Evolutionary conservation across 495 filamentous ascomycete species (phyloP), one percentile per base, ranked within the genome.

Genomic region (Penicillium ucsense): DNA sequence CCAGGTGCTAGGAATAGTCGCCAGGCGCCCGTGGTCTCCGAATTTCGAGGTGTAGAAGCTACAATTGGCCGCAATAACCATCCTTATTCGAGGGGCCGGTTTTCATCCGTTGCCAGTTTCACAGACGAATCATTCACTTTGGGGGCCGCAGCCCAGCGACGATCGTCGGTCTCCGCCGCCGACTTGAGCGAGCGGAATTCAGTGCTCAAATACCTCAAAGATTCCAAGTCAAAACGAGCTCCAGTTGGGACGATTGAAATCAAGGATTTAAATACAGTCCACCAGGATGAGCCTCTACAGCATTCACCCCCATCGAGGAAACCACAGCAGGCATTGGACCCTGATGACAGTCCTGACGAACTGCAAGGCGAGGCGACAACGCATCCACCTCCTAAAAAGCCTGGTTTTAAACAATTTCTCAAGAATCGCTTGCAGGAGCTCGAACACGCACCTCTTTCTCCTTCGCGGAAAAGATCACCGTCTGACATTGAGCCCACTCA

Each of bases 301-400:
- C 32, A 28, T 8, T 12, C 8, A 38, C 20, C 45, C 6, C 39
- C 38, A 9, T 28, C 38, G 10, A 51, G 55, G 50, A 47, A 34
- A 5, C 38, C 35, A 11, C 52, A 38, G 8, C 49, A 45, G 10
- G 9, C 6, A 11, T 54, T 44, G 4, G 53, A 58, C 27, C 37
- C 48, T 6, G 61, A 61, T 11, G 67, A 71, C 35, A 74, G 72
- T 41, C 54, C 67, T 3, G 73, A 76, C 57, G 71, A 72, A 46
- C 47, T 76, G 2, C 71, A 75, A 40, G 66, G 63, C 4, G 70
- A 58, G 8, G 62, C 57, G 35, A 69, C 66, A 0, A 64, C 66
- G 39, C 39, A 44, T 5, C 56, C 56, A 35, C 29, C 54, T n/a
- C 61, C 56, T 1, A 55, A 40, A 12, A 32, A 38, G 28, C 41